phyloP scores from a whole-genome alignment of 2,329 filamentous ascomycete species.

The Ophiostoma angusticollis region DNA sequence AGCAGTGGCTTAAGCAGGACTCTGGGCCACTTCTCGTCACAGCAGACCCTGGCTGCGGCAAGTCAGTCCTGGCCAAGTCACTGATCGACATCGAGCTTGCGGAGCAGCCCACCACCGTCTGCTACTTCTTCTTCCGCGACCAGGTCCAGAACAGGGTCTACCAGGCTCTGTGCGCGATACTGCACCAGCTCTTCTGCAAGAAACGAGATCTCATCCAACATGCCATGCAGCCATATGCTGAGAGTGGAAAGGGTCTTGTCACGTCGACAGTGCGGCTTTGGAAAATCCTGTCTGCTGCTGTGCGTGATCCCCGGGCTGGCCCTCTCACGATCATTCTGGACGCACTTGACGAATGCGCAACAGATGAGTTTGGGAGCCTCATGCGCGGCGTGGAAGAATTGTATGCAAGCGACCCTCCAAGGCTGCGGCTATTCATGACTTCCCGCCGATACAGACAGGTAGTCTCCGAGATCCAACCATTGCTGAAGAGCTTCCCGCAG shows the following conservation, averaged over 20 bases:
- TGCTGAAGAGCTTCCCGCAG: constrained; percentile 1
- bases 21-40: constrained; percentile 23
- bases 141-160: constrained; percentile 22
- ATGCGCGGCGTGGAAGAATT: background rate
- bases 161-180: constrained; percentile 26
- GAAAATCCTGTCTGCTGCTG: constrained; percentile 20
- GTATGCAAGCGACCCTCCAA: background rate
- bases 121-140: constrained; percentile 33
- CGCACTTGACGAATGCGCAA: constrained; percentile 23
- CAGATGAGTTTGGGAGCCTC: background rate
- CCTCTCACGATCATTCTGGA: constrained; percentile 25
- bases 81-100: constrained; percentile 20
- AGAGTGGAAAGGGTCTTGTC: constrained; percentile 18
- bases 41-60: constrained; percentile 27
- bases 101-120: constrained; percentile 16
- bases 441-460: constrained; percentile 8
- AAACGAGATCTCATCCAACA: constrained; percentile 21
- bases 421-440: constrained; percentile 6
- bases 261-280: constrained; percentile 19
- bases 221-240: constrained; percentile 17
- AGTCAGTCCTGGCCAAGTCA: constrained; percentile 25
- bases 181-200: constrained; percentile 27
- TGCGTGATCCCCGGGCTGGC: constrained; percentile 17
- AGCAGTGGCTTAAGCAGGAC: constrained; percentile 17
- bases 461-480: constrained; percentile 1